phyloP scores from a whole-genome alignment of 306 rosid genomes.

The cucumber (Cucumis sativus) region DNA sequence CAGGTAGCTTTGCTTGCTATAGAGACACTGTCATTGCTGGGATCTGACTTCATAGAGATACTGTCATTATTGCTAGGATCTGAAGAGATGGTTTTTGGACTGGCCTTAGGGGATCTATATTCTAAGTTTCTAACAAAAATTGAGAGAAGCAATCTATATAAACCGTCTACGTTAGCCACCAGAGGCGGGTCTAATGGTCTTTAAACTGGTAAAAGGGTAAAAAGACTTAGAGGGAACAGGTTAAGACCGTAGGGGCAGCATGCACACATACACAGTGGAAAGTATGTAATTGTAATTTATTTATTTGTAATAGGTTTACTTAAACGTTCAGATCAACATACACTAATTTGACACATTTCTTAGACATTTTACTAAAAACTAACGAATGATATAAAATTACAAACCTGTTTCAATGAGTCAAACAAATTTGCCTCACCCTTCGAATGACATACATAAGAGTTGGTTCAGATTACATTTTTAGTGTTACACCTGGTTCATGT shows the following conservation, averaged over 20 bases:
- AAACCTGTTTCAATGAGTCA: neutral
- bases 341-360: neutral
- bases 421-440: neutral
- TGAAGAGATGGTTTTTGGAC: neutral
- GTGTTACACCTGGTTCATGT: neutral
- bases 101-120: neutral
- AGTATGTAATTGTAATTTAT: neutral
- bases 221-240: neutral
- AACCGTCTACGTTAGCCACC: neutral
- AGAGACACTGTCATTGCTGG: neutral
- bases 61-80: neutral
- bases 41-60: neutral
- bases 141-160: neutral
- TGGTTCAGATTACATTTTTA: neutral
- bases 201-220: neutral
- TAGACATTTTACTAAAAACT: neutral
- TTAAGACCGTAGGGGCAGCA: neutral
- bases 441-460: neutral
- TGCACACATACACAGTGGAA: neutral
- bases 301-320: neutral
- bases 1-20: constrained; percentile 32
- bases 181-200: neutral
- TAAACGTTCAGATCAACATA: neutral
- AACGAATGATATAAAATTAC: neutral
- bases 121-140: neutral